Evolutionary conservation across 78 protist species (phyloP), one percentile per base, ranked within the genome.

Genomic region (Cavenderia fasciculata): DNA sequence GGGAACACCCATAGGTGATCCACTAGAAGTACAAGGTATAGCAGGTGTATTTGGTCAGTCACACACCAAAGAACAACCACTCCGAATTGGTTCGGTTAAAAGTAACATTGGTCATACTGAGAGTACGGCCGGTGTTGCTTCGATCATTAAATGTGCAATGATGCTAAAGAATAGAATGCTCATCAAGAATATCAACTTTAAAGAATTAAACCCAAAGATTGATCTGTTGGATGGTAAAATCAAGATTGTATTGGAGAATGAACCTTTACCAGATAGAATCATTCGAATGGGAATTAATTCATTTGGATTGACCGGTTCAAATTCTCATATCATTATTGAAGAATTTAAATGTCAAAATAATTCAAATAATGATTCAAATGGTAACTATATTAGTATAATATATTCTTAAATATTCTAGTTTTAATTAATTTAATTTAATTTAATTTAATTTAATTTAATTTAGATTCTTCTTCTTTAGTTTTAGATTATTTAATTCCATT

Each of bases 261-360:
- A 73, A 38, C 18, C 5, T 46, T 18, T 25, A 6, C 43, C 41
- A 16, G 54, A 75, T 44, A 75, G 34, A 61, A 4, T 1, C 12
- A 34, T 62, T 19, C 11, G 38, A 12, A 76, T 74, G 44, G 96
- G 97, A 16, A 36, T 95, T 19, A 85, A 78, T 34, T 77, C 95
- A 38, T 95, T 95, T 62, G 97, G 97, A 21, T 76, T 94, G 74
- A 93, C 94, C 18, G 97, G 97, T 29, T 72, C 97, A 38, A 95
- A 94, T 46, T 63, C 57, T 29, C 96, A 92, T 29, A 12, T 72
- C 23, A 2, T 92, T n/a, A 47, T 92, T 23, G 21, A 33, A 2
- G 74, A 76, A 63, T 63, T 38, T 46, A 27, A 16, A 1, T 16
- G 10, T 6, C 3, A 19, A 19, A 16, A 3, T 61, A 1, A 2